Percentiles rank a stretch among this genome's conserved stretches.
phyloP scores from a whole-genome alignment of 1,284 basidiomycete genomes.

The Apiotrichum domesticum region DNA sequence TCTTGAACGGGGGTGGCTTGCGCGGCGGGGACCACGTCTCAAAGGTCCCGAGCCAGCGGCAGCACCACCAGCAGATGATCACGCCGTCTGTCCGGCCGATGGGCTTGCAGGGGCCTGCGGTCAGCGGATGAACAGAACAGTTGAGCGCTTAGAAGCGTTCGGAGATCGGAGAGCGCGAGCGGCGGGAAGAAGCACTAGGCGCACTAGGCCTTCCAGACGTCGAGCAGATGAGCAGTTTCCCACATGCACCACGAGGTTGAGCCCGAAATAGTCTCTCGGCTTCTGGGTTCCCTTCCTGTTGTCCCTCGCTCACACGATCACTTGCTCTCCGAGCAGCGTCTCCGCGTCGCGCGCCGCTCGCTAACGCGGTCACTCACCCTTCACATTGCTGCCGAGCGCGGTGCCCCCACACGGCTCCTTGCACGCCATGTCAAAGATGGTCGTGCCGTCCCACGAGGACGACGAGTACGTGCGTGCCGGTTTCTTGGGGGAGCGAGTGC shows the following conservation, averaged over 20 bases:
- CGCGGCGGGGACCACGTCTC: neutral
- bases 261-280: no score
- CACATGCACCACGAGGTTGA: no score
- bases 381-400: slow-evolving; percentile 2
- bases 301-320: no score
- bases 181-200: no score
- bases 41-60: slow-evolving; percentile 2
- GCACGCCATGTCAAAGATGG: neutral
- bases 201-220: no score
- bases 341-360: no score
- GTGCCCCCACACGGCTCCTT: slow-evolving; percentile 2
- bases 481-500: neutral
- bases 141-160: no score
- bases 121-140: neutral
- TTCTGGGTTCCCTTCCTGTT: no score
- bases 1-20: neutral
- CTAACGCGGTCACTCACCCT: neutral
- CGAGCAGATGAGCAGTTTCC: no score
- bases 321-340: no score
- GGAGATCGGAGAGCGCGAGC: no score
- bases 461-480: neutral
- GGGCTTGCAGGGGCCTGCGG: slow-evolving; percentile 7
- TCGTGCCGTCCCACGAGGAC: neutral
- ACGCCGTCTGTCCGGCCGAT: neutral
- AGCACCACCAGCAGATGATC: slow-evolving; percentile 5